Percentiles rank a stretch among this genome's conserved stretches.
phyloP scores from a whole-genome alignment of 1,284 basidiomycete genomes.

The Apiotrichum siamense region DNA sequence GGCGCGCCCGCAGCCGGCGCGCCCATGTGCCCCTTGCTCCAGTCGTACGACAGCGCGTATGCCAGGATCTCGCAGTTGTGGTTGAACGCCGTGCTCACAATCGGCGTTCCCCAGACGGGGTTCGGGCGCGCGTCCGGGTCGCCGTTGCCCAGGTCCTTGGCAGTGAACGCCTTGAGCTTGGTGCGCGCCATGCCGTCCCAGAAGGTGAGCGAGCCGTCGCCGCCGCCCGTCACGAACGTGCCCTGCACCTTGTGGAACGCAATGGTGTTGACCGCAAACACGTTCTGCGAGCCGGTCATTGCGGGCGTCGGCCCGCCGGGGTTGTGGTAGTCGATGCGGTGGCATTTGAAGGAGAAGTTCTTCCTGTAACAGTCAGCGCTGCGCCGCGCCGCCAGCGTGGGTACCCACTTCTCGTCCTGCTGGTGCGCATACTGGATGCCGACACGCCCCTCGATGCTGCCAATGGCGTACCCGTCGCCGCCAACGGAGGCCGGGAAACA shows the following conservation, averaged over 20 bases:
- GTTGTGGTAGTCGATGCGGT: slow-evolving; percentile 62
- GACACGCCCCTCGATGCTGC: slow-evolving; percentile 90
- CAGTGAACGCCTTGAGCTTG: slow-evolving; percentile 60
- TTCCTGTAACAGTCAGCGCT: slow-evolving; percentile 50
- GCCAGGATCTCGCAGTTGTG: slow-evolving; percentile 80
- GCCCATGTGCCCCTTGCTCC: slow-evolving; percentile 81
- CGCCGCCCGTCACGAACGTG: slow-evolving; percentile 89
- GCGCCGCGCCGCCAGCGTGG: background rate
- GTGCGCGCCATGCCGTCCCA: slow-evolving; percentile 60
- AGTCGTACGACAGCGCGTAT: slow-evolving; percentile 82
- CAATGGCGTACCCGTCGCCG: slow-evolving; percentile 76
- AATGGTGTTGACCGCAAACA: slow-evolving; percentile 87
- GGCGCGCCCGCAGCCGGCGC: slow-evolving; percentile 64
- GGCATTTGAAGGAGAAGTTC: slow-evolving; percentile 96
- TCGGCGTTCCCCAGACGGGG: slow-evolving; percentile 33
- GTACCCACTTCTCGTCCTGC: slow-evolving; percentile 28
- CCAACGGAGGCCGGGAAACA: slow-evolving; percentile 61
- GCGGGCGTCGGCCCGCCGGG: slow-evolving; percentile 32
- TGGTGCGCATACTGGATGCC: slow-evolving; percentile 70
- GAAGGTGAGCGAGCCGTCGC: slow-evolving; percentile 43
- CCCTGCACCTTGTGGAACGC: slow-evolving; percentile 87
- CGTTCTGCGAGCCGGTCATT: slow-evolving; percentile 54
- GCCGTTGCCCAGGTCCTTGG: slow-evolving; percentile 60
- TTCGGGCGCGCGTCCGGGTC: slow-evolving; percentile 59
- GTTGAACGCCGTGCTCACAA: slow-evolving; percentile 67